These are phyloP conservation scores for Phytophthora nicotianae DNA, from an alignment of 352 stramenopile species.

Conservation along the genomic window DNA sequence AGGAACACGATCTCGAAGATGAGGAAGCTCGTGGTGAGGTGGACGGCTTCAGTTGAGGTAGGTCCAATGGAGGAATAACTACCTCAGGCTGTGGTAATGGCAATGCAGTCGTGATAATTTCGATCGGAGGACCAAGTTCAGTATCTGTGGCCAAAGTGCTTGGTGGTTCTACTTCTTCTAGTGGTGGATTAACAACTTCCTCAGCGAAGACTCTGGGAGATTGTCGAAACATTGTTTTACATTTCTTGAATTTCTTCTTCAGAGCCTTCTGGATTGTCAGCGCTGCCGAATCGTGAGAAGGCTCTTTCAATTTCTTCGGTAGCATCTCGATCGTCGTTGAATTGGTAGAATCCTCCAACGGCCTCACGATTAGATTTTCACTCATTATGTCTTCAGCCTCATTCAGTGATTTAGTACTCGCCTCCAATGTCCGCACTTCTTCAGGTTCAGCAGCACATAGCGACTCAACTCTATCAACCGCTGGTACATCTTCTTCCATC, in stretches of 20 bases:
- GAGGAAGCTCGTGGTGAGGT: conserved; percentile 7
- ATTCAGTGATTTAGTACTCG: too few relatives aligned
- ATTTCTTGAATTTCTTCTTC: conserved; percentile 48
- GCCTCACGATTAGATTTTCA: neutral
- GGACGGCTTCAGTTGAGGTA: conserved; percentile 5
- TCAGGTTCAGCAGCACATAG: neutral
- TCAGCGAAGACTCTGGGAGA: conserved; percentile 49
- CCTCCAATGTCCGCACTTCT: too few relatives aligned
- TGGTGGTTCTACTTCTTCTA: neutral
- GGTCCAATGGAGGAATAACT: conserved; percentile 19
- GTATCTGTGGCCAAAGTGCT: neutral
- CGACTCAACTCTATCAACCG: neutral
- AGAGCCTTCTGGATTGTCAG: conserved; percentile 53
- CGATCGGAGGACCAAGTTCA: neutral
- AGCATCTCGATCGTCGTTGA: conserved; percentile 7
- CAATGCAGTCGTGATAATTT: neutral
- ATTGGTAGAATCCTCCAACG: neutral
- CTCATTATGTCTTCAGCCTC: too few relatives aligned
- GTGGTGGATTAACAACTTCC: conserved; percentile 15
- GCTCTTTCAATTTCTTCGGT: conserved; percentile 20
- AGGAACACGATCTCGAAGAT: conserved; percentile 10
- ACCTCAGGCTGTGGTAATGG: neutral
- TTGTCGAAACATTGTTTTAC: conserved; percentile 49
- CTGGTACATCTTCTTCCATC: conserved; percentile 15
- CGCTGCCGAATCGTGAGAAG: conserved; percentile 32